Percentiles rank a stretch among this genome's conserved stretches.
phyloP scores from a whole-genome alignment of 306 rosid genomes.

The Datisca glomerata region DNA sequence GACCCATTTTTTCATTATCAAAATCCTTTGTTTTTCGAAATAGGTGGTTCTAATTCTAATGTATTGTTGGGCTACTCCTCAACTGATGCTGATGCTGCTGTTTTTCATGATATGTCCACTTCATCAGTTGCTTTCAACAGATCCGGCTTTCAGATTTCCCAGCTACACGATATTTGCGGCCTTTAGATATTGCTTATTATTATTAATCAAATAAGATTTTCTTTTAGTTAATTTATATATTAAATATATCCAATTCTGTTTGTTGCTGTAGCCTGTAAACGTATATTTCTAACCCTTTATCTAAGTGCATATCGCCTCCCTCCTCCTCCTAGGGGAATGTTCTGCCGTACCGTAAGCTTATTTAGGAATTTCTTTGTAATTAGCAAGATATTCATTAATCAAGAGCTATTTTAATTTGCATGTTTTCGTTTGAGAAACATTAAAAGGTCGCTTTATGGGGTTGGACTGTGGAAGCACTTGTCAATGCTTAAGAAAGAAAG shows the following conservation, averaged over 20 bases:
- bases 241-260: not conserved
- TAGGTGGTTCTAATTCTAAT: conserved; percentile 21
- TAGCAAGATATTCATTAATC: too few relatives aligned
- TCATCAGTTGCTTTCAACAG: conserved; percentile 26
- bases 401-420: too few relatives aligned
- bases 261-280: too few relatives aligned
- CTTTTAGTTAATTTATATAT: not conserved
- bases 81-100: conserved; percentile 4
- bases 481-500: not conserved
- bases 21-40: conserved; percentile 17
- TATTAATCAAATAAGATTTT: not conserved
- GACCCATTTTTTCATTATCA: conserved; percentile 6
- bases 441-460: too few relatives aligned
- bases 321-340: too few relatives aligned
- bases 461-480: not conserved
- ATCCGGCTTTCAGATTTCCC: conserved; percentile 17
- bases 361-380: too few relatives aligned
- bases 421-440: too few relatives aligned
- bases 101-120: conserved; percentile 21
- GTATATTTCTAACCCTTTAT: too few relatives aligned
- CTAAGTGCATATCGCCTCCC: too few relatives aligned
- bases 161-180: conserved; percentile 30
- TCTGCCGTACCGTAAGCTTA: too few relatives aligned
- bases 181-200: conserved; percentile 12
- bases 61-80: conserved; percentile 16